Conservation (phyloP, 2,329 filamentous ascomycete genomes). For the Sporothrix sp. region DNA sequence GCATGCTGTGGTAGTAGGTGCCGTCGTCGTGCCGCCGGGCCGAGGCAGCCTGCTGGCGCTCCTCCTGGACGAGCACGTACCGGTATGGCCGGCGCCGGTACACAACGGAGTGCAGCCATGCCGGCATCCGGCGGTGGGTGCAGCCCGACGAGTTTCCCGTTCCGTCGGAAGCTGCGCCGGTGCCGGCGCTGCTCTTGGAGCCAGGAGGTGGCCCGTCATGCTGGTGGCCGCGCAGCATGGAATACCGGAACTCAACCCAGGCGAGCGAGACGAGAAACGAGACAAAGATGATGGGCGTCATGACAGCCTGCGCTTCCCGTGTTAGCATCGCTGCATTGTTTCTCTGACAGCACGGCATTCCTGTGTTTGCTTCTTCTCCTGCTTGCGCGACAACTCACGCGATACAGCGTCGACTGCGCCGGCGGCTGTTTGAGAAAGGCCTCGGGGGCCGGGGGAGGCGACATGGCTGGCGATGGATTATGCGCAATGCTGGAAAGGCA, state of each 20-base stretch:
- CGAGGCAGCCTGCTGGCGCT: too few relatives aligned
- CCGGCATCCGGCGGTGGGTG: conserved; percentile 23
- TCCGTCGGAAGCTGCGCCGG: conserved; percentile 9
- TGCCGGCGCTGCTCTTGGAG: neutral
- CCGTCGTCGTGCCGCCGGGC: conserved; percentile 20
- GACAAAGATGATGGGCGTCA: conserved; percentile 54
- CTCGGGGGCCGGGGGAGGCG: neutral
- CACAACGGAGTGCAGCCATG: conserved; percentile 33
- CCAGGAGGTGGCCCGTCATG: conserved; percentile 21
- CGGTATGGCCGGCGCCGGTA: conserved; percentile 33
- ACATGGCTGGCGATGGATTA: neutral
- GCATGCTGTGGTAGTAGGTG: conserved; percentile 45
- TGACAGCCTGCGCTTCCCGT: conserved; percentile 32
- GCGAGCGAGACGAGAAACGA: conserved; percentile 57
- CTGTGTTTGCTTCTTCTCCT: too few relatives aligned
- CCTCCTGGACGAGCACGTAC: conserved; percentile 21
- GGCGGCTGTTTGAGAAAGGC: neutral
- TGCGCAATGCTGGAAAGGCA: neutral
- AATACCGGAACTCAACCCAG: conserved; percentile 50
- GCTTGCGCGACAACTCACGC: conserved; percentile 5
- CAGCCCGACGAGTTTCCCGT: neutral
- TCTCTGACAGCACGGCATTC: too few relatives aligned
- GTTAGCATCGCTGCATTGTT: too few relatives aligned
- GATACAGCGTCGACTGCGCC: conserved; percentile 9
- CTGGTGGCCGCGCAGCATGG: conserved; percentile 37